These are phyloP conservation scores for Dittrichia graveolens DNA, from an alignment of 129 eudicot genomes.

Conservation along the genomic window DNA sequence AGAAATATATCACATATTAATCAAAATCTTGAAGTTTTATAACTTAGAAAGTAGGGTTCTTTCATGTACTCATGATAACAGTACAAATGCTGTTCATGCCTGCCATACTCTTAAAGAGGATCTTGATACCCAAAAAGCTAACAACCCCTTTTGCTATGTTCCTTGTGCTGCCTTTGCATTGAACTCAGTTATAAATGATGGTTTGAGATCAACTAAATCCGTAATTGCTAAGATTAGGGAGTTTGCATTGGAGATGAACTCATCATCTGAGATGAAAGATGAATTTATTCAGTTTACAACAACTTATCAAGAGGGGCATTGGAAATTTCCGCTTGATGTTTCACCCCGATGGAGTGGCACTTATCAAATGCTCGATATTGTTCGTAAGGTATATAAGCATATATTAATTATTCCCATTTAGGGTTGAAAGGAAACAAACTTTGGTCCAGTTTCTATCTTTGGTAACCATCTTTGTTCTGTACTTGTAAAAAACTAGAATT, in stretches of 20 bases:
- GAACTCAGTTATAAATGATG: conserved; percentile 73
- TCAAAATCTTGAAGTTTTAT: conserved; percentile 64
- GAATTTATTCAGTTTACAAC: conserved; percentile 67
- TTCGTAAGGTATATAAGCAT: conserved; percentile 62
- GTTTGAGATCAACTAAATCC: conserved; percentile 61
- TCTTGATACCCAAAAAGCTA: conserved; percentile 75
- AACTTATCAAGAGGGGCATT: conserved; percentile 76
- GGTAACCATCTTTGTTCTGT: conserved; percentile 14
- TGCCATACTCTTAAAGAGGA: conserved; percentile 79
- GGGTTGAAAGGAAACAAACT: neutral
- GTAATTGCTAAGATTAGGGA: conserved; percentile 77
- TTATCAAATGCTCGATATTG: conserved; percentile 93
- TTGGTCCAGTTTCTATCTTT: neutral
- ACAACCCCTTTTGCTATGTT: conserved; percentile 64
- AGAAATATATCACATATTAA: conserved; percentile 59
- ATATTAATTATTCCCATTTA: too few species aligned
- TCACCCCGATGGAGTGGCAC: conserved; percentile 94
- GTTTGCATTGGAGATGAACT: conserved; percentile 77
- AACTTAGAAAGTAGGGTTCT: conserved; percentile 66
- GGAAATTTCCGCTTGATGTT: conserved; percentile 89
- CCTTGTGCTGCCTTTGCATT: conserved; percentile 89
- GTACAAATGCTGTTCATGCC: conserved; percentile 72
- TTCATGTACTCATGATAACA: conserved; percentile 85
- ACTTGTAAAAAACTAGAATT: neutral
- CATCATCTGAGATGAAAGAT: conserved; percentile 63